Base-by-base conservation (phyloP, 164 flowering plant species). In the Piper longum region DNA sequence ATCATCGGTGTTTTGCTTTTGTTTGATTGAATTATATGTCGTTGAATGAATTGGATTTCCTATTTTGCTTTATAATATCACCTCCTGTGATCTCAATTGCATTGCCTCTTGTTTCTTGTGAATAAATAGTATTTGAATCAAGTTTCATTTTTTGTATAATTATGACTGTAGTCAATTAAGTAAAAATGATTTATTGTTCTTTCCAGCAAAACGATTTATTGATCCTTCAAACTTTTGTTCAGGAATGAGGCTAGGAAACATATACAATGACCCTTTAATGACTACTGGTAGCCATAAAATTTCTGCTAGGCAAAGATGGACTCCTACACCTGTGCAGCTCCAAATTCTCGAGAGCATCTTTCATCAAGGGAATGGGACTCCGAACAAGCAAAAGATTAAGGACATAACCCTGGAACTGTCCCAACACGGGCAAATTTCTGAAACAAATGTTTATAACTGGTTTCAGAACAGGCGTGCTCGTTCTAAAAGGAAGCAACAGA, bases 221-320 rank as follows among this genome's bases (percentile, higher is more conserved):
- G 8, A 5, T 19, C 39, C 6, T 59, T 39, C 14, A 1, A 6
- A 0, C 41, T 26, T 7, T 42, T 5, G 43, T 65, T 68, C 79
- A 90, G 99, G 99, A 73, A 77, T 82, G 60, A 81, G 90, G 73
- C 71, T 87, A 64, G 99, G 95, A 69, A 85, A 79, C 70, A 59
- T 84, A 19, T 90, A 93, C 58, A 84, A 86, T 69, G 99, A 95
- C 65, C 84, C 96, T 12, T 67, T 91, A 60, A 76, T 91, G 83
- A 66, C 85, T 60, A 75, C 87, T 57, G 75, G 73, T 40, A 85
- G 88, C 26, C 96, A 84, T 75, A 88, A 87, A 72, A 83, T 90
- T 44, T 82, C 86, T n/a, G 81, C 95, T 5, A 82, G 99, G 70
- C 99, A 95, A 73, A 75, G 99, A 19, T 95, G 99, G 99, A 89